phyloP scores from a whole-genome alignment of 768 basidiomycete species.

The Thelephora ganbajun region DNA sequence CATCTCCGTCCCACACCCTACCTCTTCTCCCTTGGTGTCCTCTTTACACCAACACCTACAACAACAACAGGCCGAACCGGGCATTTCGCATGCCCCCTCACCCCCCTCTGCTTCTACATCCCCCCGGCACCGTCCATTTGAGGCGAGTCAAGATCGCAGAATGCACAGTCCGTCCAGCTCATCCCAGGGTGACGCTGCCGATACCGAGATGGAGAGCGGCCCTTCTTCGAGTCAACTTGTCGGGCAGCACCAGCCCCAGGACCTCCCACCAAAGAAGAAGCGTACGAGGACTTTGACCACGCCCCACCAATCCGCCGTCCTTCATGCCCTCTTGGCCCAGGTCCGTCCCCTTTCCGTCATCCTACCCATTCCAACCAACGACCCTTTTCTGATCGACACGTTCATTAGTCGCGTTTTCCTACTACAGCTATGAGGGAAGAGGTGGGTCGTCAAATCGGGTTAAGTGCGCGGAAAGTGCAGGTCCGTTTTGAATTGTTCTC shows the following conservation, averaged over 20 bases:
- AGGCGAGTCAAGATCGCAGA: neutral
- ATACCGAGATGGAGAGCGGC: slow-evolving; percentile 40
- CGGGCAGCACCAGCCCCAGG: slow-evolving; percentile 17
- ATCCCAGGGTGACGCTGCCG: slow-evolving; percentile 30
- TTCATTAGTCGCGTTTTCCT: slow-evolving; percentile 67
- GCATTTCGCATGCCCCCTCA: neutral
- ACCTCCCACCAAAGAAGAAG: slow-evolving; percentile 44
- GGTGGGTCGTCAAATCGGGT: slow-evolving; percentile 74
- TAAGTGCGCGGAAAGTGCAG: slow-evolving; percentile 85
- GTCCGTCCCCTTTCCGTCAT: slow-evolving; percentile 23
- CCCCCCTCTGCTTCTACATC: neutral
- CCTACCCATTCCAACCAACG: neutral
- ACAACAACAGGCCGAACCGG: neutral
- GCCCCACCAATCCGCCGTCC: slow-evolving; percentile 78
- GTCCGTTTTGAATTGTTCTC: slow-evolving; percentile 27
- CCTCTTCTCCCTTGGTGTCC: neutral
- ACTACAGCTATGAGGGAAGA: slow-evolving; percentile 81
- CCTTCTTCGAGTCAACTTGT: slow-evolving; percentile 23
- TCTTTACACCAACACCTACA: too few relatives aligned
- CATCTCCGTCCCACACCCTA: neutral
- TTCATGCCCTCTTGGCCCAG: slow-evolving; percentile 78
- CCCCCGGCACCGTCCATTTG: neutral
- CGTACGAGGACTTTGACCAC: slow-evolving; percentile 76
- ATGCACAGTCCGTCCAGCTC: slow-evolving; percentile 5
- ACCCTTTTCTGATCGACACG: neutral